Percentiles rank a stretch among this genome's conserved stretches.
Evolutionary conservation across 2,329 filamentous ascomycete species (phyloP).

Genomic region (Gyromitra esculenta): DNA sequence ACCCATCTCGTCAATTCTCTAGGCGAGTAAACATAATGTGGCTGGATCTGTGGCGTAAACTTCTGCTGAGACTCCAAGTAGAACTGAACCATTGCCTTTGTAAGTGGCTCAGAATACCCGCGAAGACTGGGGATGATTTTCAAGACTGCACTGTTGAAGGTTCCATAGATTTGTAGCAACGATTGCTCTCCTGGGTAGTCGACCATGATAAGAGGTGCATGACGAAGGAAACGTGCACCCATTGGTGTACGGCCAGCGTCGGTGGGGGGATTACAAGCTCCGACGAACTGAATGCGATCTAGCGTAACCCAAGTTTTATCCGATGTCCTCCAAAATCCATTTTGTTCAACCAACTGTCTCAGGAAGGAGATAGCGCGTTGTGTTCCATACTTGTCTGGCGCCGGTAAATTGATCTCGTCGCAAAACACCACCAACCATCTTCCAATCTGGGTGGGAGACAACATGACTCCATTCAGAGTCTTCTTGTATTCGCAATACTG

Average conservation of each 20-base stretch:
- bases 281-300: slow-evolving; percentile 98
- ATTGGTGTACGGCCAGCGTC: slow-evolving; percentile 96
- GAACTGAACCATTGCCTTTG: slow-evolving; percentile 96
- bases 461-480: slow-evolving; percentile 92
- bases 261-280: slow-evolving; percentile 96
- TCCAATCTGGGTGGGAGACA: slow-evolving; percentile 95
- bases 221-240: slow-evolving; percentile 90
- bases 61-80: slow-evolving; percentile 93
- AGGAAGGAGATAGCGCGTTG: slow-evolving; percentile 97
- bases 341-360: slow-evolving; percentile 96
- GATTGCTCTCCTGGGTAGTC: slow-evolving; percentile 97
- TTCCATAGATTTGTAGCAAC: slow-evolving; percentile 96
- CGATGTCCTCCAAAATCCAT: slow-evolving; percentile 97
- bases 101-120: slow-evolving; percentile 92
- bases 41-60: slow-evolving; percentile 96
- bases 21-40: slow-evolving; percentile 98
- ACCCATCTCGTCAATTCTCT: slow-evolving; percentile 98
- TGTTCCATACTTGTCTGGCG: slow-evolving; percentile 96
- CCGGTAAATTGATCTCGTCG: slow-evolving; percentile 98
- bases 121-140: slow-evolving; percentile 96
- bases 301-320: slow-evolving; percentile 98
- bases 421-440: slow-evolving; percentile 99
- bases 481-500: slow-evolving; percentile 99
- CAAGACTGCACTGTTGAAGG: slow-evolving; percentile 93
- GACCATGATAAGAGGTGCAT: slow-evolving; percentile 99